A percentile compares a stretch with the other conserved stretches of the same genome.
Evolutionary conservation across 2,329 filamentous ascomycete species (phyloP).

Genomic region (Akanthomyces lecanii): DNA sequence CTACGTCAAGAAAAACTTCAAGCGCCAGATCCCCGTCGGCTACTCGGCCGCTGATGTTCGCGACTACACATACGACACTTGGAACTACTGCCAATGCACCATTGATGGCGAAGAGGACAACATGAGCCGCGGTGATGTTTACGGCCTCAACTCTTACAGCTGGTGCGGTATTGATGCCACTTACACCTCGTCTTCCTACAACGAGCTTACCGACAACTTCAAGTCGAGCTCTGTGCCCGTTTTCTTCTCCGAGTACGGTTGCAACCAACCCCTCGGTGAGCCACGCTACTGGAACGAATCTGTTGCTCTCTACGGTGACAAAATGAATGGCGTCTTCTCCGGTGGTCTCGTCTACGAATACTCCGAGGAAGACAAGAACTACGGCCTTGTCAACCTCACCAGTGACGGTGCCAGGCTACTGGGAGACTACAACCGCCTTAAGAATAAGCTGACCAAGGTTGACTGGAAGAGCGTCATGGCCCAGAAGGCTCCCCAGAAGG

Average conservation of each 20-base stretch:
- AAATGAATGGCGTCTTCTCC: slow-evolving; percentile 66
- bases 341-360: slow-evolving; percentile 82
- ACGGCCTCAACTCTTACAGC: slow-evolving; percentile 70
- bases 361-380: slow-evolving; percentile 65
- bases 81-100: slow-evolving; percentile 70
- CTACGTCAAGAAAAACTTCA: slow-evolving; percentile 68
- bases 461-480: slow-evolving; percentile 65
- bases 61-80: slow-evolving; percentile 66
- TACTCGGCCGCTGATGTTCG: slow-evolving; percentile 81
- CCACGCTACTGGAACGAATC: slow-evolving; percentile 76
- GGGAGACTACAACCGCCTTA: slow-evolving; percentile 68
- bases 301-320: slow-evolving; percentile 61
- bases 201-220: slow-evolving; percentile 62
- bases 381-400: slow-evolving; percentile 60
- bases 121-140: slow-evolving; percentile 66
- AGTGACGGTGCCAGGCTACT: slow-evolving; percentile 55
- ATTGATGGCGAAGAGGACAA: slow-evolving; percentile 50
- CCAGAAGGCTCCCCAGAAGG: slow-evolving; percentile 52
- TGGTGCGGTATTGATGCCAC: slow-evolving; percentile 62
- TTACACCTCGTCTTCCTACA: slow-evolving; percentile 59
- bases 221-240: slow-evolving; percentile 62
- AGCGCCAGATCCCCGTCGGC: slow-evolving; percentile 68
- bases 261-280: slow-evolving; percentile 57
- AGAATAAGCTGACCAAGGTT: slow-evolving; percentile 69
- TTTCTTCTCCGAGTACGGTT: slow-evolving; percentile 80